phyloP scores from a whole-genome alignment of 2,329 filamentous ascomycete genomes.

The Xylaria sp. region DNA sequence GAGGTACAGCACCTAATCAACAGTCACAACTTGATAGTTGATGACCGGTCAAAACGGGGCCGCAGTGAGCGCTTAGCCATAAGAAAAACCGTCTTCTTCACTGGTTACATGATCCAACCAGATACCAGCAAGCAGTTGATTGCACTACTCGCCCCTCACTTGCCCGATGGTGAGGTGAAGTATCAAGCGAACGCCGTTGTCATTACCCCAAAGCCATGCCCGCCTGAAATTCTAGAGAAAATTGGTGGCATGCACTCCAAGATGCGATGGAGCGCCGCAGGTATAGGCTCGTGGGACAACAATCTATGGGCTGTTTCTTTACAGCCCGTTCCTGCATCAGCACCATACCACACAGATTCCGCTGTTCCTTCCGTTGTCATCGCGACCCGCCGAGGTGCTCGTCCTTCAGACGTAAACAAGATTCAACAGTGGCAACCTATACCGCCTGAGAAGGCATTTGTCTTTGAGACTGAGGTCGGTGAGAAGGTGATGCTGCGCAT shows the following conservation, averaged over 20 bases:
- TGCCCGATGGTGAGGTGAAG: constrained; percentile 76
- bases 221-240: constrained; percentile 78
- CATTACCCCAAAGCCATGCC: constrained; percentile 83
- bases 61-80: constrained; percentile 70
- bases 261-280: constrained; percentile 85
- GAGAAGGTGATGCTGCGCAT: constrained; percentile 88
- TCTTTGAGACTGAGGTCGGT: constrained; percentile 84
- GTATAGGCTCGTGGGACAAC: constrained; percentile 78
- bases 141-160: constrained; percentile 74
- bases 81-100: constrained; percentile 90
- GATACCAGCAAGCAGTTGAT: constrained; percentile 78
- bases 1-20: constrained; percentile 87
- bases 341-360: constrained; percentile 82
- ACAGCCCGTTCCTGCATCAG: constrained; percentile 74
- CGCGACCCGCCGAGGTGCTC: constrained; percentile 78
- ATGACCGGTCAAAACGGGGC: constrained; percentile 51
- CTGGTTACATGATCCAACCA: constrained; percentile 84
- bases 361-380: constrained; percentile 82
- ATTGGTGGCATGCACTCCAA: constrained; percentile 88
- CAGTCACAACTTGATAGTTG: constrained; percentile 76
- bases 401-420: constrained; percentile 80
- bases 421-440: constrained; percentile 88
- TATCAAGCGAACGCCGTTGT: constrained; percentile 90
- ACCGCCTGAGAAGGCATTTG: constrained; percentile 74
- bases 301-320: constrained; percentile 89